Conservation (phyloP, 257 asterid genomes). For the Primulina eburnea region DNA sequence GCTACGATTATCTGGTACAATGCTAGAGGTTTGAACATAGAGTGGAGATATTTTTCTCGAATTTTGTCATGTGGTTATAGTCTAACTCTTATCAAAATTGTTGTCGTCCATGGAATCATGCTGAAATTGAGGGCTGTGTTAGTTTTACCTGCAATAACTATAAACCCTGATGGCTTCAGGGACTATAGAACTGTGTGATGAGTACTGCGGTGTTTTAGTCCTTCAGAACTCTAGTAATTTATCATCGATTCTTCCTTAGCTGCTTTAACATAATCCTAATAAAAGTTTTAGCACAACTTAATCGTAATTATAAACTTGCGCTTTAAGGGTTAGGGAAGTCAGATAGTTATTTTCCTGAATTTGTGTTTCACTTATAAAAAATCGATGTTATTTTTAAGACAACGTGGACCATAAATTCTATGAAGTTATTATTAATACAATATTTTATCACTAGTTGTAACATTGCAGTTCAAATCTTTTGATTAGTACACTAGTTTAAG, state of each 20-base stretch:
- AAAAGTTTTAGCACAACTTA: background rate
- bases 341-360: background rate
- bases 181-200: background rate
- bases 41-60: constrained; percentile 1
- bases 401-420: background rate
- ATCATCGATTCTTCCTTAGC: background rate
- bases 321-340: background rate
- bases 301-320: background rate
- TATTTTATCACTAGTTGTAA: no score
- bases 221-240: background rate
- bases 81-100: background rate
- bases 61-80: constrained; percentile 1
- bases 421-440: no score
- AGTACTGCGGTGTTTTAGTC: background rate
- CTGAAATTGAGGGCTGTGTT: constrained; percentile 1
- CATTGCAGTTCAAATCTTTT: no score
- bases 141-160: background rate
- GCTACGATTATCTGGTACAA: background rate
- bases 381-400: background rate
- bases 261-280: background rate
- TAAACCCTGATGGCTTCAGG: constrained; percentile 8
- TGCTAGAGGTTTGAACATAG: constrained; percentile 8
- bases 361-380: no score
- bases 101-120: constrained; percentile 3
- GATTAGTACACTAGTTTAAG: no score